Base-by-base conservation (phyloP, 768 basidiomycete genomes). In the Lactifluus piperatus region DNA sequence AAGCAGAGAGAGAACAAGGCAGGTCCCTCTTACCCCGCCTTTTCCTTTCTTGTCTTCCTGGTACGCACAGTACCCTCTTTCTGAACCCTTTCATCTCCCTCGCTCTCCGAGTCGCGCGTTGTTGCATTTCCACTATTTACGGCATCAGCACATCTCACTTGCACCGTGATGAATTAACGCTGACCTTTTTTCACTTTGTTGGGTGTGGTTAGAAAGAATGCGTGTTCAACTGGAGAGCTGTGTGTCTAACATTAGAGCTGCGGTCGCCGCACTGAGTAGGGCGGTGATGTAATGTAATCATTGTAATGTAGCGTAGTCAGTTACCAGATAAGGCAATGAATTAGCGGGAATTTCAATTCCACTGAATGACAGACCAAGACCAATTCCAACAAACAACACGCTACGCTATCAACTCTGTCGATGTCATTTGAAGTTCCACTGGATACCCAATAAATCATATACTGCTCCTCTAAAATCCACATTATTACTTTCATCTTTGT, bases 1-100 rank as follows among this genome's bases (percentile, higher is more conserved):
- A 63, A 49, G 52, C 45, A 20, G 64, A 65, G 48, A 48, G 57
- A 30, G 64, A 63, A 53, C 64, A 65, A 63, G 64, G 64, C 62
- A 63, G 55, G 64, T 65, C 52, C 22, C 18, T 55, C 24, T 46
- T 48, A 8, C 32, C 56, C 2, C 45, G 8, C 24, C 44, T 36
- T 29, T 20, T 46, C 41, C 13, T 54, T 41, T 22, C 51, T 32
- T 48, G 29, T 48, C 39, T 44, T 39, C 56, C 56, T 34, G 56
- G 60, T 54, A 51, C 34, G 52, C 48, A 45, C n/a, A 37, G 22
- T 29, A 8, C 34, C 37, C 24, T 52, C 27, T 5, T 22, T 41
- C 14, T 44, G 50, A 18, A 34, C n/a, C 29, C 14, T 14, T 14
- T n/a, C 6, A n/a, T n/a, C 45, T 10, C 36, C 20, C 36, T 44